phyloP scores from a whole-genome alignment of 768 basidiomycete genomes.

The Coprinellus aureogranulatus region DNA sequence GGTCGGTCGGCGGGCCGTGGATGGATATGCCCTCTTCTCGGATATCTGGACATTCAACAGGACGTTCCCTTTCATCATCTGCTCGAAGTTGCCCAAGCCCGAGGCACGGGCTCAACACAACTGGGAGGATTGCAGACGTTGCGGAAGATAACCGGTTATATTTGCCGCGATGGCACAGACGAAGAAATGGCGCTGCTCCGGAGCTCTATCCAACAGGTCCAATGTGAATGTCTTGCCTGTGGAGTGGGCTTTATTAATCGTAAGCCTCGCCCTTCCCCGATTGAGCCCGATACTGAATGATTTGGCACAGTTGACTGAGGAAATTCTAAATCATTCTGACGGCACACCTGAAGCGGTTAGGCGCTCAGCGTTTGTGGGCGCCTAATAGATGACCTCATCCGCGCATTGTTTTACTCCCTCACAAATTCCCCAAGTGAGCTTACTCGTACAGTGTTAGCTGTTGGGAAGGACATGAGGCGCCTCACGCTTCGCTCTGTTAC shows the following conservation, averaged over 20 bases:
- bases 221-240: slow-evolving; percentile 15
- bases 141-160: slow-evolving; percentile 4
- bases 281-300: too few species aligned
- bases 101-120: slow-evolving; percentile 16
- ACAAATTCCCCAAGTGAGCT: too few species aligned
- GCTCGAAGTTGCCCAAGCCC: not conserved
- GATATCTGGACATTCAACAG: slow-evolving; percentile 19
- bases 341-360: too few species aligned
- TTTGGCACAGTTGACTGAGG: too few species aligned
- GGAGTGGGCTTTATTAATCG: not conserved
- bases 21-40: slow-evolving; percentile 29
- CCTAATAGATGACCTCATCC: too few species aligned
- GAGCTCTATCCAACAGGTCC: slow-evolving; percentile 13
- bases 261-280: too few species aligned
- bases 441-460: too few species aligned
- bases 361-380: too few species aligned
- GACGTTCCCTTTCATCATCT: not conserved
- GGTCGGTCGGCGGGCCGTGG: slow-evolving; percentile 11
- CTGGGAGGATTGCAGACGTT: slow-evolving; percentile 20
- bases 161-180: slow-evolving; percentile 20
- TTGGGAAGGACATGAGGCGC: too few species aligned
- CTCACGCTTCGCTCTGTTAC: too few species aligned
- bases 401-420: too few species aligned
- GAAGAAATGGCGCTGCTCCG: slow-evolving; percentile 17
- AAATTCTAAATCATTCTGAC: too few species aligned